These are phyloP conservation scores for Castanea crenata DNA, from an alignment of 306 rosid genomes.

Conservation along the genomic window DNA sequence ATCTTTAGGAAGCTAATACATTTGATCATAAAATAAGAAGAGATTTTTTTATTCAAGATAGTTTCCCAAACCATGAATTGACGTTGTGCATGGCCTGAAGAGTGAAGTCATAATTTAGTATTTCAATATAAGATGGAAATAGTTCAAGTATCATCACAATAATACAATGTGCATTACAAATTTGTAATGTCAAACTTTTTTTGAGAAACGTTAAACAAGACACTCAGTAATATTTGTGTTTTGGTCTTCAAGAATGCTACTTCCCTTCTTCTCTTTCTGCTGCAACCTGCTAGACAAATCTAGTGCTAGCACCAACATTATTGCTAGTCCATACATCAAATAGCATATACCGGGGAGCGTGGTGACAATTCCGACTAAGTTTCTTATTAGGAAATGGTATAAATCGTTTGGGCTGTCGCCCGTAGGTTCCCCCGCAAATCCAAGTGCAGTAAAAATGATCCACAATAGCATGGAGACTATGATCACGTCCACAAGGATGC, in stretches of 20 bases:
- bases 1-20: background rate
- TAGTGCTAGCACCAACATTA: constrained; percentile 22
- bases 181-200: too few relatives aligned
- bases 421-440: constrained; percentile 28
- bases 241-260: background rate
- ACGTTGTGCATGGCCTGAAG: background rate
- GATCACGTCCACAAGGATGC: constrained; percentile 11
- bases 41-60: background rate
- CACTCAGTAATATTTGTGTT: background rate
- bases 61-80: background rate
- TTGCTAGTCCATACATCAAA: constrained; percentile 18
- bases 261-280: background rate
- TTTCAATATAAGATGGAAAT: background rate
- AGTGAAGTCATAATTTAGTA: background rate
- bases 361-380: too few relatives aligned
- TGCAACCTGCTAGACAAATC: constrained; percentile 13
- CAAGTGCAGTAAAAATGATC: constrained; percentile 22
- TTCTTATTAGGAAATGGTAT: constrained; percentile 17
- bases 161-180: background rate
- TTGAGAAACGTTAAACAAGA: constrained; percentile 9
- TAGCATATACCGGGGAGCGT: constrained; percentile 1
- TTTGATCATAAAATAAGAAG: background rate
- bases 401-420: background rate
- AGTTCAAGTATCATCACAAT: background rate
- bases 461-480: constrained; percentile 25